Evolutionary conservation across 192 early-diverging fungal genomes (phyloP), one percentile per base, ranked within the genome.

Genomic region (Anaeromyces robustus): DNA sequence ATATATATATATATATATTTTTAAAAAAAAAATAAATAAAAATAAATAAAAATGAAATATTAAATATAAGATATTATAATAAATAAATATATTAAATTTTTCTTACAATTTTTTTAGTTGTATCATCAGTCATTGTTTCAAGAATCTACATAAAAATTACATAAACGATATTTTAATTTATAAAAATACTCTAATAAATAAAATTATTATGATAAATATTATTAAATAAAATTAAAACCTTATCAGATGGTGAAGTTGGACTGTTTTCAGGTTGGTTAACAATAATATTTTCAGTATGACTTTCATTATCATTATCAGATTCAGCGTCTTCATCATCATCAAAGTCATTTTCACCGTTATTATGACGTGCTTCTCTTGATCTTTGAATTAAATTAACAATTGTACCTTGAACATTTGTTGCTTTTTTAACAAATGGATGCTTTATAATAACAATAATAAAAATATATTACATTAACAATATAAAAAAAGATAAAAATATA

Each of bases 351-450:
- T 6, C 43, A 22, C 19, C 6, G 22, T 52, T 52, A 18, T 22
- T 52, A 22, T 13, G 43, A 52, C 19, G 43, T 4, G 43, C 43
- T 22, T 52, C 43, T 52, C 19, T 52, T 52, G 43, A 52, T 22
- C 43, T 52, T 22, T 52, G 43, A 52, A 52, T 52, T 52, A 52
- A 22, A 22, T 52, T 52, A 52, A 52, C 13, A 22, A 52, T 52
- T 4, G 43, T 52, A 52, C 22, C 22, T 52, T 52, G 43, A 6
- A 52, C 43, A 22, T 52, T 52, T 22, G 18, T 52, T 52, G 43
- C 43, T 22, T 52, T 52, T 52, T 52, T 52, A 22, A 88, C 82
- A 80, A 88, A 88, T 22, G 87, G 86, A 79, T 88, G 87, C 87
- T 88, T 37, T 3, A 12, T n/a, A 78, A 77, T n/a, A n/a, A n/a